Evolutionary conservation across 2,329 filamentous ascomycete species (phyloP), one percentile per base, ranked within the genome.

Genomic region (Arthrobotrys entomopaga): DNA sequence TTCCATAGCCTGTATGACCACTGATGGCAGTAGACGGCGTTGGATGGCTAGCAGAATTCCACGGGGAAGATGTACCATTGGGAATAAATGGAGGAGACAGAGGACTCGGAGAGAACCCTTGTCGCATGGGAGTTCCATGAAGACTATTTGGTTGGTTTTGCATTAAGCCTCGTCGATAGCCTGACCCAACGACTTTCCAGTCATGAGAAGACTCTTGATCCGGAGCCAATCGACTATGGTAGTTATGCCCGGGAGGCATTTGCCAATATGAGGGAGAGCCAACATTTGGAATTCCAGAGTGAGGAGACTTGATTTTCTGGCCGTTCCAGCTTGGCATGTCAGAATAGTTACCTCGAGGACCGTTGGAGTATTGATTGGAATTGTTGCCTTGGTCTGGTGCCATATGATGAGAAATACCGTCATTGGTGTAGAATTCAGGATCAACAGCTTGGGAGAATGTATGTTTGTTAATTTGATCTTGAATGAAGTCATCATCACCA

Each of bases 401-500:
- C n/a, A 73, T 38, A 1, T 42, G 53, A 7, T 63, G 61, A 19
- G 60, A 29, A n/a, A 56, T 38, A 38, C 48, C 67, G n/a, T 60
- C 69, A 26, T 73, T 61, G 8, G 57, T 61, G 40, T 73, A 73
- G 34, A 73, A 73, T 15, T 73, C 69, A 15, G 56, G 19, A 34
- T 73, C 69, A 46, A 73, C 61, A 16, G 69, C 69, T 22, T 73
- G 69, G 5, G 69, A 26, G 13, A 73, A 73, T 3, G 69, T 73
- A 10, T 73, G 69, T 42, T 73, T 73, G 24, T 73, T 73, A 15
- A 73, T 60, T 43, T 66, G 69, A 13, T 73, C 69, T 24, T 73
- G 69, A 24, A 73, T 73, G 34, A 73, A 73, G 40, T 65, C 61
- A n/a, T 73, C 57, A 38, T 73, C 69, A n/a, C 59, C 67, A 2